Base-by-base conservation (phyloP, 2,329 filamentous ascomycete species). In the Talaromyces albobiverticillius region DNA sequence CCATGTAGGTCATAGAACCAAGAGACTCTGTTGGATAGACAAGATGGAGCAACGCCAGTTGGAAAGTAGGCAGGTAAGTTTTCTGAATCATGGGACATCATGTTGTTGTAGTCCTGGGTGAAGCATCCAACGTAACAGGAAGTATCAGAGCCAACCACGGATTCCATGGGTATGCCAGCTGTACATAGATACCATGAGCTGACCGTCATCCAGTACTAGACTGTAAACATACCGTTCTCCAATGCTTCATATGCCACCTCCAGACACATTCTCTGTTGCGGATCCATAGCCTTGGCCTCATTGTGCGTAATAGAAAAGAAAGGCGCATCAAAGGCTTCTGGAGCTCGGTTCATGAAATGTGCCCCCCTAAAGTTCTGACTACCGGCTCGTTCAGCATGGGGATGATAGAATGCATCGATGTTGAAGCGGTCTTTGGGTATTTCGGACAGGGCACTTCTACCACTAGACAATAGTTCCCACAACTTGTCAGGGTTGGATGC, bases 161-260 rank as follows among this genome's bases (percentile, higher is more conserved):
- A 67, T 9, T 65, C 65, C 11, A 48, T 6, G 71, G 48, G 3
- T 53, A 43, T 14, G 67, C 58, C 16, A 71, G 58, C 58, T n/a
- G 65, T 68, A 22, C 52, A 14, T 11, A n/a, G 60, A 60, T 8
- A 63, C 66, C 36, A 31, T 43, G 2, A 69, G n/a, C 14, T 46
- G 43, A 31, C 57, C 52, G 40, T n/a, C n/a, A n/a, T n/a, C n/a
- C n/a, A n/a, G n/a, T n/a, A n/a, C n/a, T n/a, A n/a, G n/a, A n/a
- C n/a, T n/a, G n/a, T n/a, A n/a, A n/a, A n/a, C n/a, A n/a, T n/a
- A 60, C 61, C 61, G 18, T 54, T 70, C 46, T 76, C 73, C 1
- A 82, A 59, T 0, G 72, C 69, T 56, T 74, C 66, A 23, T 31
- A 51, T 3, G 46, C 14, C 11, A 18, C n/a, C 25, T 54, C 52